phyloP scores from a whole-genome alignment of 2,329 filamentous ascomycete species.

The Colletotrichum sp. region DNA sequence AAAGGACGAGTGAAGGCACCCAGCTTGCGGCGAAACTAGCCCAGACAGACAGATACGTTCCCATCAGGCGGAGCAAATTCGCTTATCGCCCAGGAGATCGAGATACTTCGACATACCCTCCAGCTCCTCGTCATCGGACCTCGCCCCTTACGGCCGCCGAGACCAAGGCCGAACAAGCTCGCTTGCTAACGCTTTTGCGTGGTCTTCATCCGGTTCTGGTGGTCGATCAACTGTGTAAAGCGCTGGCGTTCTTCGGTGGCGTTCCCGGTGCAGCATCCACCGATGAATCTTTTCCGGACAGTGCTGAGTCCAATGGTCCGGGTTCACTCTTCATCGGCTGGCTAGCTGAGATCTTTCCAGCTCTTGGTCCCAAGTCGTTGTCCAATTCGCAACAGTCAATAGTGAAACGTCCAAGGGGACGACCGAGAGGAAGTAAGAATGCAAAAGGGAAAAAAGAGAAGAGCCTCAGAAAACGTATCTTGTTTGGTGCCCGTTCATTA shows the following conservation, averaged over 20 bases:
- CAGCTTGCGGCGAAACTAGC: constrained; percentile 62
- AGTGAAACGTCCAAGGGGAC: constrained; percentile 37
- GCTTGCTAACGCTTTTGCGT: constrained; percentile 61
- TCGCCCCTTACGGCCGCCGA: constrained; percentile 45
- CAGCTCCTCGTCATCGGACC: constrained; percentile 22
- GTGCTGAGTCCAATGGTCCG: constrained; percentile 59
- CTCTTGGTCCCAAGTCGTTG: constrained; percentile 28
- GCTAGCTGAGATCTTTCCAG: constrained; percentile 68
- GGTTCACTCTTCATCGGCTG: constrained; percentile 65
- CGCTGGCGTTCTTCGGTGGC: constrained; percentile 67
- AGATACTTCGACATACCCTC: constrained; percentile 12
- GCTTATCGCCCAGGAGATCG: constrained; percentile 22
- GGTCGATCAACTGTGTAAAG: constrained; percentile 68
- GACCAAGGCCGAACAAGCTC: constrained; percentile 64
- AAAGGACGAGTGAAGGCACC: constrained; percentile 66
- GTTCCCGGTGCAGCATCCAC: constrained; percentile 58
- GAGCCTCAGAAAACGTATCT: not conserved
- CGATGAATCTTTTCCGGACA: constrained; percentile 58
- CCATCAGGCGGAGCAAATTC: constrained; percentile 48
- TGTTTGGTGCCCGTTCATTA: not conserved
- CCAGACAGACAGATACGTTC: constrained; percentile 58
- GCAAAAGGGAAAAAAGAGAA: constrained; percentile 47
- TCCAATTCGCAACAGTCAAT: constrained; percentile 2
- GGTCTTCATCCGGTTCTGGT: constrained; percentile 60
- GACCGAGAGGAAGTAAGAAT: constrained; percentile 55